A percentile compares a stretch with the other conserved stretches of the same genome.
Conservation (phyloP, 176 grass and related monocot species). For the Musa acuminata region DNA sequence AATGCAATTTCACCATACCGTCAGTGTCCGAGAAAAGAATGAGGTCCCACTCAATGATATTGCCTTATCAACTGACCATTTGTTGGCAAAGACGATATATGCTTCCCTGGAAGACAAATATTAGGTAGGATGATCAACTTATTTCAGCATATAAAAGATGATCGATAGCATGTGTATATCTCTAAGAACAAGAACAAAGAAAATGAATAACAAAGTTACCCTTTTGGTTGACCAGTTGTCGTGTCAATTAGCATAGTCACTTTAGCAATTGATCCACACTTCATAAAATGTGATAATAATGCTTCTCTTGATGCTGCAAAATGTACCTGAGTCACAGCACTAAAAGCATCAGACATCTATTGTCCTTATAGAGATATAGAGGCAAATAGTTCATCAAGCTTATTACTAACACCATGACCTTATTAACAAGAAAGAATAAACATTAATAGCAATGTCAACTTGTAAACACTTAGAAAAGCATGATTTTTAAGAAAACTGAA, state of each 20-base stretch:
- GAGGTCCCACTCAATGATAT: constrained; percentile 64
- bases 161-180: neutral
- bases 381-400: neutral
- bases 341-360: neutral
- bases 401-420: too few species aligned
- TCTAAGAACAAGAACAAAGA: neutral
- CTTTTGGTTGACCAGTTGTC: constrained; percentile 70
- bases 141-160: neutral
- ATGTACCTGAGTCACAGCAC: constrained; percentile 49
- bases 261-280: constrained; percentile 62
- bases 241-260: constrained; percentile 53
- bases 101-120: constrained; percentile 42
- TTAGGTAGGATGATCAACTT: constrained; percentile 8
- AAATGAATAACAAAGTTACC: constrained; percentile 27
- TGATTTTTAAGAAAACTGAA: too few species aligned
- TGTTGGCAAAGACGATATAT: constrained; percentile 54
- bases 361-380: neutral
- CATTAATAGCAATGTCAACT: too few species aligned
- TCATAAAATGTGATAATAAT: constrained; percentile 55
- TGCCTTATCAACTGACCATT: constrained; percentile 62
- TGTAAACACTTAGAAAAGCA: too few species aligned
- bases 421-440: too few species aligned
- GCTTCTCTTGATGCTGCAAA: constrained; percentile 84
- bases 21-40: constrained; percentile 64
- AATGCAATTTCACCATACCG: constrained; percentile 30